These are phyloP conservation scores for Cladosporium sp. DNA, from an alignment of 2,329 filamentous ascomycete genomes.

Conservation along the genomic window DNA sequence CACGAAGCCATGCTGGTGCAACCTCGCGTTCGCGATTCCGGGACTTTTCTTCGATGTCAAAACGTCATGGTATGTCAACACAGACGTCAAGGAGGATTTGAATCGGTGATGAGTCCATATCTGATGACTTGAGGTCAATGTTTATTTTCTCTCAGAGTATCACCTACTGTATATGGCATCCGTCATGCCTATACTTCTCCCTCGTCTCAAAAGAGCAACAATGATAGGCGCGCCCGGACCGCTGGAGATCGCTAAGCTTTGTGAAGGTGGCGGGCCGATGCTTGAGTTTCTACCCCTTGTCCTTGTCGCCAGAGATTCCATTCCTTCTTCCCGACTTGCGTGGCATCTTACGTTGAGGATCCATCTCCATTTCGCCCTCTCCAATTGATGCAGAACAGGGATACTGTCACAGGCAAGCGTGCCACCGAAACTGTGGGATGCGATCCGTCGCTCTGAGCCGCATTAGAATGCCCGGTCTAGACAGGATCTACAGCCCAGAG, in stretches of 20 bases:
- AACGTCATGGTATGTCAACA: conserved; percentile 8
- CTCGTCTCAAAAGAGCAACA: background rate
- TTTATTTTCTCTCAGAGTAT: background rate
- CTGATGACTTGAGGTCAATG: background rate
- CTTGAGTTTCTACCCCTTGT: background rate
- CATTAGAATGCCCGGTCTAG: background rate
- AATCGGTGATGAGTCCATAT: background rate
- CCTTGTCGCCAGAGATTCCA: background rate
- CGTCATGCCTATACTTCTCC: background rate
- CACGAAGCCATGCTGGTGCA: background rate
- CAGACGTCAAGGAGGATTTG: background rate
- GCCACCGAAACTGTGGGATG: background rate
- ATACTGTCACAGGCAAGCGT: background rate
- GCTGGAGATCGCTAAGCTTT: conserved; percentile 1
- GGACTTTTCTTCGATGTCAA: background rate
- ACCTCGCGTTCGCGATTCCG: conserved; percentile 6
- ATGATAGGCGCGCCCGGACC: background rate
- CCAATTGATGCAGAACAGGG: background rate
- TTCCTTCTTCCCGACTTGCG: conserved; percentile 2
- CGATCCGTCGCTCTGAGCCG: background rate
- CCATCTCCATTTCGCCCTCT: background rate
- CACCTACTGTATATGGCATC: background rate
- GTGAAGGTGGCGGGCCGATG: conserved; percentile 3
- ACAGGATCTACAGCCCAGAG: background rate
- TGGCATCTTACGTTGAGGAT: background rate